Conservation (phyloP, 495 filamentous ascomycete species). For the Penicillium paradoxum region DNA sequence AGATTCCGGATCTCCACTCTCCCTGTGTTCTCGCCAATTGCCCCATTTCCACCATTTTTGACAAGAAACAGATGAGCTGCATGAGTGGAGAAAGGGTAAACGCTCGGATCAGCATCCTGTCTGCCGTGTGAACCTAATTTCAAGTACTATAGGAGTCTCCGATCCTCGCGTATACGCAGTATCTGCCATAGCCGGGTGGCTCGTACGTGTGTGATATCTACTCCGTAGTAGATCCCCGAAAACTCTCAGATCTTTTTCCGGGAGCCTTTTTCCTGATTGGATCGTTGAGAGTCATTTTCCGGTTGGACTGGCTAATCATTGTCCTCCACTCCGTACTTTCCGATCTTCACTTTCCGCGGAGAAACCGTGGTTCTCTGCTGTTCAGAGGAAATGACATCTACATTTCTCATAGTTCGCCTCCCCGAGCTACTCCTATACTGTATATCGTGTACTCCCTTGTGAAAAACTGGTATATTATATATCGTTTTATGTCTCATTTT, state of each 20-base stretch:
- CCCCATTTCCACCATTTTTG: background rate
- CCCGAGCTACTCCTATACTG: background rate
- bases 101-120: conserved; percentile 14
- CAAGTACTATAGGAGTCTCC: background rate
- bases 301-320: background rate
- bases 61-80: conserved; percentile 17
- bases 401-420: background rate
- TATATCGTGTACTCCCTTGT: too few relatives aligned
- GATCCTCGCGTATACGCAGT: too few relatives aligned
- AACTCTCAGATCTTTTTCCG: too few relatives aligned
- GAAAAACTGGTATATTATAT: too few relatives aligned
- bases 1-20: background rate
- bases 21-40: background rate
- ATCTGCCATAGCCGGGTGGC: too few relatives aligned
- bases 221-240: too few relatives aligned
- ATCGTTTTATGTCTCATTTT: too few relatives aligned
- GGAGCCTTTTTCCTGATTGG: background rate
- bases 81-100: conserved; percentile 4
- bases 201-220: too few relatives aligned
- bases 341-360: too few relatives aligned
- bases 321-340: background rate
- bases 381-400: background rate
- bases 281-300: background rate
- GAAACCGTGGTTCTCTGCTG: background rate
- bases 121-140: background rate